phyloP scores from a whole-genome alignment of 208 protist species.

The Trypanosoma theileri region DNA sequence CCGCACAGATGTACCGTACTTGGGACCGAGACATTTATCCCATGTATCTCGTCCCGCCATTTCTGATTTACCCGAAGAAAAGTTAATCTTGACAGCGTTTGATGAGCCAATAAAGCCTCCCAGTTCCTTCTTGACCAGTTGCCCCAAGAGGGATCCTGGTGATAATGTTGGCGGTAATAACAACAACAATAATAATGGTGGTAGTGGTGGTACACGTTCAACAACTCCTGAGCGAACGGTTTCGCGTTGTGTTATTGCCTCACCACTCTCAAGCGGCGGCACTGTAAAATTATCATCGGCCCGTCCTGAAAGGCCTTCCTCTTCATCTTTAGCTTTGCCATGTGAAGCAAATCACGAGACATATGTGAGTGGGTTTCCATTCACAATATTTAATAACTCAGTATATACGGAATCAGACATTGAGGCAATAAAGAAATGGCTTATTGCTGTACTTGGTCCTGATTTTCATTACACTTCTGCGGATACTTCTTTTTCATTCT shows the following conservation, averaged over 20 bases:
- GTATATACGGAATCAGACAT: slow-evolving; percentile 15
- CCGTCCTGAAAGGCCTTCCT: neutral
- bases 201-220: too few relatives aligned
- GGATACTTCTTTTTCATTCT: slow-evolving; percentile 42
- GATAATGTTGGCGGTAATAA: too few relatives aligned
- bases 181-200: too few relatives aligned
- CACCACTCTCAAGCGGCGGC: slow-evolving; percentile 3
- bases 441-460: slow-evolving; percentile 41
- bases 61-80: neutral
- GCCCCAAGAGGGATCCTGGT: too few relatives aligned
- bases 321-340: neutral
- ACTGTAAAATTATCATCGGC: neutral
- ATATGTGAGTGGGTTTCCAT: neutral
- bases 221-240: neutral
- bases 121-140: too few relatives aligned
- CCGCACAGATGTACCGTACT: slow-evolving; percentile 3
- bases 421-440: slow-evolving; percentile 37
- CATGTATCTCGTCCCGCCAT: neutral
- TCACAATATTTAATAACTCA: slow-evolving; percentile 2
- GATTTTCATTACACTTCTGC: slow-evolving; percentile 51
- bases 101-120: neutral
- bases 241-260: slow-evolving; percentile 24
- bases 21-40: neutral
- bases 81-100: neutral
- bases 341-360: neutral